Evolutionary conservation across 176 grass and related monocot genomes (phyloP).

Genomic region (Oryza glumipatula): DNA sequence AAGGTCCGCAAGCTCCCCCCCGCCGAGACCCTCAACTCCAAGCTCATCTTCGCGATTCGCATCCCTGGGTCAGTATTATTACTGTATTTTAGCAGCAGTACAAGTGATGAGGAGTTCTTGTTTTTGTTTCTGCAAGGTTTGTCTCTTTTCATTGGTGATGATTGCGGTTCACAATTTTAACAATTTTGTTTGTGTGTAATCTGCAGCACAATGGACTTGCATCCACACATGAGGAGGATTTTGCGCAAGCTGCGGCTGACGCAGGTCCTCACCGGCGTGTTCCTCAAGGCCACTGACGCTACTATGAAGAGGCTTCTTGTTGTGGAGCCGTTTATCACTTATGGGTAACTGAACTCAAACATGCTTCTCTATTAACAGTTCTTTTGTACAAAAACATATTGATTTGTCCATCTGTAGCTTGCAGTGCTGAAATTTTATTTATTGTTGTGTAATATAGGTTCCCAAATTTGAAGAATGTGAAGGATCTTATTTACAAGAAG

Average conservation of each 20-base stretch:
- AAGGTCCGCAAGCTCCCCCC: slow-evolving; percentile 58
- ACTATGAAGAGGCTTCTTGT: slow-evolving; percentile 72
- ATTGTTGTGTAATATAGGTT: slow-evolving; percentile 43
- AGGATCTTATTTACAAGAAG: slow-evolving; percentile 92
- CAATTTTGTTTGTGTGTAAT: neutral
- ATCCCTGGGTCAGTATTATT: slow-evolving; percentile 65
- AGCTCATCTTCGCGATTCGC: slow-evolving; percentile 82
- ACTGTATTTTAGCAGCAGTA: neutral
- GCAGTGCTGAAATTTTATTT: neutral
- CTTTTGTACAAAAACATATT: neutral
- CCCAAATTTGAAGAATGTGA: slow-evolving; percentile 85
- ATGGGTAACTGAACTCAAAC: slow-evolving; percentile 63
- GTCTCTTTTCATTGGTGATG: neutral
- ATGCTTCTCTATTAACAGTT: neutral
- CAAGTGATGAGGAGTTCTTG: too few relatives aligned
- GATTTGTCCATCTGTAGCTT: neutral
- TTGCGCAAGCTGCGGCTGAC: slow-evolving; percentile 66
- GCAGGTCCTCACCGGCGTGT: slow-evolving; percentile 70
- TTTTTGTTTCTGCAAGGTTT: neutral
- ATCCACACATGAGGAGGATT: slow-evolving; percentile 67
- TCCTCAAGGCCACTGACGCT: slow-evolving; percentile 72
- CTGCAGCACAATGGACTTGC: slow-evolving; percentile 71
- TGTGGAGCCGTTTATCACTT: slow-evolving; percentile 80
- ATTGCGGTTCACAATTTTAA: neutral
- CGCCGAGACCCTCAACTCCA: slow-evolving; percentile 50